phyloP scores from a whole-genome alignment of 768 basidiomycete genomes.

The Pseudohyphozyma bogoriensis region DNA sequence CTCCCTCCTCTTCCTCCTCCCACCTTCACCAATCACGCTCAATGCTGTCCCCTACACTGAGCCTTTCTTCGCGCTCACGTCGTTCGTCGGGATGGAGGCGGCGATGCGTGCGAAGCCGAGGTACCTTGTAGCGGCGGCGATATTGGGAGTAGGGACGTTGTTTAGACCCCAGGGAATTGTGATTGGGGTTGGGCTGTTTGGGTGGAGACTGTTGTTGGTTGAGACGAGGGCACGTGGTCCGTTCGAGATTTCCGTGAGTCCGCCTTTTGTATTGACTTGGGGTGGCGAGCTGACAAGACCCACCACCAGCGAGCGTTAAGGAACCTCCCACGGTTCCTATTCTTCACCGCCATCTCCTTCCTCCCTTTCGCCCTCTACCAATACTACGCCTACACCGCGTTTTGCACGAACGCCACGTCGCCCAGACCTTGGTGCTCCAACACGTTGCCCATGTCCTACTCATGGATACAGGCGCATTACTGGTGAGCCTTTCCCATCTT shows the following conservation, averaged over 20 bases:
- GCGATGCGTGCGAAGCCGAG: slow-evolving; percentile 7
- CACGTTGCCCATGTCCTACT: slow-evolving; percentile 61
- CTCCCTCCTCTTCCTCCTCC: slow-evolving; percentile 59
- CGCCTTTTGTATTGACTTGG: not conserved
- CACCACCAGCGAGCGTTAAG: slow-evolving; percentile 39
- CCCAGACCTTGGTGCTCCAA: slow-evolving; percentile 55
- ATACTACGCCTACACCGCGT: slow-evolving; percentile 51
- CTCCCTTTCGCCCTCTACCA: slow-evolving; percentile 67
- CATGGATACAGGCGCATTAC: slow-evolving; percentile 68
- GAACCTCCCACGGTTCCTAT: slow-evolving; percentile 39
- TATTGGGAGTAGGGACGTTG: slow-evolving; percentile 53
- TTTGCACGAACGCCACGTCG: slow-evolving; percentile 45
- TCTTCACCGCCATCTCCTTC: slow-evolving; percentile 46
- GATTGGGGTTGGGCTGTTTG: slow-evolving; percentile 57
- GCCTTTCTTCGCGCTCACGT: slow-evolving; percentile 71
- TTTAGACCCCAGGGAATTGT: slow-evolving; percentile 73
- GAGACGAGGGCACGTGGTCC: slow-evolving; percentile 39
- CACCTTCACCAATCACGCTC: slow-evolving; percentile 67
- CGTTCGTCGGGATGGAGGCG: slow-evolving; percentile 63
- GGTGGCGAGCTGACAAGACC: too few species aligned
- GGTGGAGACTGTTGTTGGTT: slow-evolving; percentile 60
- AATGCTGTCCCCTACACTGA: slow-evolving; percentile 68
- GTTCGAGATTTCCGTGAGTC: not conserved
- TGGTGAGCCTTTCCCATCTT: slow-evolving; percentile 43
- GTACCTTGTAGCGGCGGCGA: slow-evolving; percentile 44